Percentiles rank a stretch among this genome's conserved stretches.
Evolutionary conservation across 2,329 filamentous ascomycete species (phyloP).

Genomic region (Metarhizium robertsii): DNA sequence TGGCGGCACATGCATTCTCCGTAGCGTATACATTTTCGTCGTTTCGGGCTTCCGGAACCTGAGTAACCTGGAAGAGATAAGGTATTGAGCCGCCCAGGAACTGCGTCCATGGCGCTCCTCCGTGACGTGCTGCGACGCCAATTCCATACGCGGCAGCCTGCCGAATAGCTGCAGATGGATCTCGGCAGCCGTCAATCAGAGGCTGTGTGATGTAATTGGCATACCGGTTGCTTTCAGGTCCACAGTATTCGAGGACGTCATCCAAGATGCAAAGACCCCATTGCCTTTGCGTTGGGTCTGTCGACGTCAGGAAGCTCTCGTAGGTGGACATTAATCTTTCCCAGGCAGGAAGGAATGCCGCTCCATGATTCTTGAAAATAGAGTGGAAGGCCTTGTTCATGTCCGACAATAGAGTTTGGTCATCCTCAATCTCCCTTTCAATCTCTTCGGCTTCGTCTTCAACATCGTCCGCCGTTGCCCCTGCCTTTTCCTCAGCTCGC

Average conservation of each 20-base stretch:
- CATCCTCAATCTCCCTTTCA: slow-evolving; percentile 88
- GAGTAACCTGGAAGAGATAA: slow-evolving; percentile 75
- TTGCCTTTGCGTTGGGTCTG: slow-evolving; percentile 84
- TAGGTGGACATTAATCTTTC: slow-evolving; percentile 79
- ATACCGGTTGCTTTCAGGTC: slow-evolving; percentile 78
- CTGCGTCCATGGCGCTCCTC: slow-evolving; percentile 76
- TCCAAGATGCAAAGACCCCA: slow-evolving; percentile 99
- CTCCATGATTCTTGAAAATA: slow-evolving; percentile 93
- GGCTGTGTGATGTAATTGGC: slow-evolving; percentile 79
- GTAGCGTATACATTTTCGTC: slow-evolving; percentile 96
- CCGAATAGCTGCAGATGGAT: slow-evolving; percentile 79
- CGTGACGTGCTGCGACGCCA: slow-evolving; percentile 88
- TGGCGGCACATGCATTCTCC: slow-evolving; percentile 92
- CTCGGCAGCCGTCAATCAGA: slow-evolving; percentile 75
- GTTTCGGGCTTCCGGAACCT: slow-evolving; percentile 69
- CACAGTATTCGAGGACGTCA: slow-evolving; percentile 95
- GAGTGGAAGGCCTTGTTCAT: slow-evolving; percentile 99
- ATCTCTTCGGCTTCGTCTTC: slow-evolving; percentile 85
- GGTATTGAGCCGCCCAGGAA: slow-evolving; percentile 76
- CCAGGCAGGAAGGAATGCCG: slow-evolving; percentile 78
- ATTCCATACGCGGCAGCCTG: slow-evolving; percentile 96
- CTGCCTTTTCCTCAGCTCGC: slow-evolving; percentile 72
- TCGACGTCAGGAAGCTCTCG: slow-evolving; percentile 69
- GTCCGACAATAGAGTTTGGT: slow-evolving; percentile 90
- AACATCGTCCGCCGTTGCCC: slow-evolving; percentile 68